Evolutionary conservation across 345 rosid genomes (phyloP).

Genomic region (Carallia brachiata): DNA sequence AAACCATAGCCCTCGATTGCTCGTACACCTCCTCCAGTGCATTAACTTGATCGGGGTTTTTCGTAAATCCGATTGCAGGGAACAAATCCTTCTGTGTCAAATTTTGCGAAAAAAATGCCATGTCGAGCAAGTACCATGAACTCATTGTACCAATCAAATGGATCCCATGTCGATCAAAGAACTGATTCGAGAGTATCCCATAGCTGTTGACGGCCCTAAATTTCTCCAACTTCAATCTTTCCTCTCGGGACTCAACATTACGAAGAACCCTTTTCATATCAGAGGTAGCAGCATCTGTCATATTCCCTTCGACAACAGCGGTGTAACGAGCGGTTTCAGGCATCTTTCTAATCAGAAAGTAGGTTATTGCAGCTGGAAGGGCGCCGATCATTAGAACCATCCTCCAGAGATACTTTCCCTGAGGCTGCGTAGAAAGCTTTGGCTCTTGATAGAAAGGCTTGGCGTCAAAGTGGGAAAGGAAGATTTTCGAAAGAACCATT

Average conservation of each 20-base stretch:
- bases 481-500: constrained; percentile 35
- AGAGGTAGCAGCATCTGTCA: constrained; percentile 32
- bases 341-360: constrained; percentile 56
- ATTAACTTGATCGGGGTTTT: constrained; percentile 1
- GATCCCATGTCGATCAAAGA: constrained; percentile 38
- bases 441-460: neutral
- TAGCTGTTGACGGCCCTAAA: constrained; percentile 34
- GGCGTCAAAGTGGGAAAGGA: constrained; percentile 13
- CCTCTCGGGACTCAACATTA: constrained; percentile 24
- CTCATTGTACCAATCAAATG: constrained; percentile 49
- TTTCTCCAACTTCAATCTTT: constrained; percentile 19
- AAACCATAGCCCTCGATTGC: constrained; percentile 49
- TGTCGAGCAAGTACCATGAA: constrained; percentile 52
- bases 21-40: constrained; percentile 43
- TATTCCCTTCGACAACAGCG: constrained; percentile 48
- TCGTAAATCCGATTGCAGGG: constrained; percentile 34
- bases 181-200: constrained; percentile 34
- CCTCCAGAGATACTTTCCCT: constrained; percentile 50
- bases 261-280: constrained; percentile 58
- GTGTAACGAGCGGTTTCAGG: constrained; percentile 62
- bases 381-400: constrained; percentile 57
- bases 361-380: constrained; percentile 44
- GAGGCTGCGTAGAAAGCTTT: constrained; percentile 38
- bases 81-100: constrained; percentile 55
- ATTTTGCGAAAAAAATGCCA: constrained; percentile 56